Conservation (phyloP, 164 flowering plant genomes). For the Magnolia changhungtana region DNA sequence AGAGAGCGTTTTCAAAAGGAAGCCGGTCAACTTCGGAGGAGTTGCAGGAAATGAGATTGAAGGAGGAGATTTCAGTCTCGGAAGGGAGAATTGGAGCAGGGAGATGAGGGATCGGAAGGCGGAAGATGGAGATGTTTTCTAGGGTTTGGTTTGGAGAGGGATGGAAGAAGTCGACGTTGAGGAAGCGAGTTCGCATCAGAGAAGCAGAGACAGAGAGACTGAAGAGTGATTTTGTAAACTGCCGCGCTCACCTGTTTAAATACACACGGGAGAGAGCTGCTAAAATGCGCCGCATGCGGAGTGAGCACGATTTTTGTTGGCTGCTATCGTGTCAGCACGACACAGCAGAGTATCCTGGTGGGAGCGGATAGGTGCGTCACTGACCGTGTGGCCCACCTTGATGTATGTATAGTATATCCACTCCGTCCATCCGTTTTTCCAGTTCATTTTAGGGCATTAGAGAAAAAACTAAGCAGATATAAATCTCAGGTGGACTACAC, state of each 20-base stretch:
- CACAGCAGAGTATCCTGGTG: no score
- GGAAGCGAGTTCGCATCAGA: slow-evolving; percentile 72
- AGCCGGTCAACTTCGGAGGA: slow-evolving; percentile 27
- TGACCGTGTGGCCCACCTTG: no score
- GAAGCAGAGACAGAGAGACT: neutral
- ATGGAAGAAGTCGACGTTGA: slow-evolving; percentile 46
- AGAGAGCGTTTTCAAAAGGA: slow-evolving; percentile 48
- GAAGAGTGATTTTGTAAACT: neutral
- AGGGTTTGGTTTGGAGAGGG: slow-evolving; percentile 20
- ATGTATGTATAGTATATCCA: no score
- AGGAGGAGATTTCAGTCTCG: slow-evolving; percentile 16
- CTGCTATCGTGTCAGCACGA: no score
- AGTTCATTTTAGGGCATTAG: no score
- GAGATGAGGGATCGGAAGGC: slow-evolving; percentile 18
- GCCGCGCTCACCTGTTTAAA: neutral
- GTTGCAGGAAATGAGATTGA: slow-evolving; percentile 19
- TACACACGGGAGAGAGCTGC: neutral
- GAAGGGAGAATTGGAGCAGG: neutral
- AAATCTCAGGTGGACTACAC: no score
- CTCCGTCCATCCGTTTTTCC: no score
- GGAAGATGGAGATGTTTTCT: slow-evolving; percentile 33
- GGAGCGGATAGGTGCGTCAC: no score
- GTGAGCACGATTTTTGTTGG: neutral
- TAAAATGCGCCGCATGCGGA: neutral
- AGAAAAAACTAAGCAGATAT: no score